phyloP scores from a whole-genome alignment of 2,329 filamentous ascomycete genomes.

The Coniochaeta sp. region DNA sequence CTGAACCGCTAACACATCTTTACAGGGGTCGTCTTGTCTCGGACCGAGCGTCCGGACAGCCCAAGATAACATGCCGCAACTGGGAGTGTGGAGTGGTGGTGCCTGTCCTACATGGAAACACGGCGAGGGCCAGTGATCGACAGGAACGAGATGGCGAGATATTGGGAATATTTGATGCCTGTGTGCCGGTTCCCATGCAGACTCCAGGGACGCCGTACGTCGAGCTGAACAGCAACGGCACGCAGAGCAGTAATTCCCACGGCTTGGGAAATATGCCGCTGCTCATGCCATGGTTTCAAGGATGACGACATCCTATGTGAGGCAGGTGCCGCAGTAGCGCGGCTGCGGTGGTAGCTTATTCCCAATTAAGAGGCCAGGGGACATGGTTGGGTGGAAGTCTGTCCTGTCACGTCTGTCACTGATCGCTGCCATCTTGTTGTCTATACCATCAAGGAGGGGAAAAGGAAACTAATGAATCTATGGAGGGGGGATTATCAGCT shows the following conservation, averaged over 20 bases:
- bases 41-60: constrained; percentile 56
- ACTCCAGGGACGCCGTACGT: constrained; percentile 46
- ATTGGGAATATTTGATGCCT: constrained; percentile 41
- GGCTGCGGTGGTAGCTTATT: not conserved
- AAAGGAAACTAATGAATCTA: not conserved
- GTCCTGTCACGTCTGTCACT: not conserved
- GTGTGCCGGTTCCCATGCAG: constrained; percentile 57
- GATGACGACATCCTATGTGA: not conserved
- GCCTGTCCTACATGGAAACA: constrained; percentile 23
- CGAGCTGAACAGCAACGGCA: not conserved
- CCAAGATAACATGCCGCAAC: constrained; percentile 78
- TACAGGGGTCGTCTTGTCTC: constrained; percentile 68
- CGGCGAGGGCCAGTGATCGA: not conserved
- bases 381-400: not conserved
- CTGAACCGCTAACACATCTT: not conserved
- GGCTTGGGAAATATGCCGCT: not conserved
- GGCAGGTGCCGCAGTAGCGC: not conserved
- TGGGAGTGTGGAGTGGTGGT: constrained; percentile 93
- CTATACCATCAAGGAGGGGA: not conserved
- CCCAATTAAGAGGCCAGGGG: not conserved
- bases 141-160: not conserved
- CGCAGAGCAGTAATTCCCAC: not conserved
- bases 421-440: not conserved
- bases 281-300: constrained; percentile 26
- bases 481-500: not conserved